Evolutionary conservation across 345 rosid genomes (phyloP).

Genomic region (Triadica sebifera): DNA sequence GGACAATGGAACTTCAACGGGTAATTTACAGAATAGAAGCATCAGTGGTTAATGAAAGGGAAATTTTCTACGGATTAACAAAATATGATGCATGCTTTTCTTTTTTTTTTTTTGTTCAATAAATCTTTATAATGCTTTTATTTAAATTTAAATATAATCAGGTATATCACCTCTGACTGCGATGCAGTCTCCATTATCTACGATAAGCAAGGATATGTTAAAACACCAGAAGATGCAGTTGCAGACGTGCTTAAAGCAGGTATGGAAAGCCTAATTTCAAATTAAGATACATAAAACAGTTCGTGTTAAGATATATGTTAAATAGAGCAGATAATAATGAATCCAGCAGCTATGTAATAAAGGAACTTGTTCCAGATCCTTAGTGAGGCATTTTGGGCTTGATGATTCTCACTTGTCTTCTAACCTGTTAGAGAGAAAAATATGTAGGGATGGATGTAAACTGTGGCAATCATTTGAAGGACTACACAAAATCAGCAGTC

Average conservation of each 20-base stretch:
- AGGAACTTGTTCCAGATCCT: neutral
- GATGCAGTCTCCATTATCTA: constrained; percentile 73
- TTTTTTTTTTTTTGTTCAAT: neutral
- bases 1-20: constrained; percentile 70
- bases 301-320: too few species aligned
- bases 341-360: too few species aligned
- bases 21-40: constrained; percentile 27
- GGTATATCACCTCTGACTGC: constrained; percentile 86
- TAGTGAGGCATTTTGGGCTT: neutral
- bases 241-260: constrained; percentile 37
- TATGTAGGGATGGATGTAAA: constrained; percentile 86
- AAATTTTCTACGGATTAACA: neutral
- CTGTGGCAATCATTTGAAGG: constrained; percentile 65
- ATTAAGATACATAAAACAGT: too few species aligned
- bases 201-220: constrained; percentile 57
- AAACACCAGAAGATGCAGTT: constrained; percentile 79
- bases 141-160: constrained; percentile 20
- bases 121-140: too few species aligned
- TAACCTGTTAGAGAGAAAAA: too few species aligned
- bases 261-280: neutral
- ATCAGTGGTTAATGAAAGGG: neutral
- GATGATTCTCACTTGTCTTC: neutral
- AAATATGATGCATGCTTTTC: neutral
- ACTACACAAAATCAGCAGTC: constrained; percentile 70
- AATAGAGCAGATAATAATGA: too few species aligned